Percentiles rank a stretch among this genome's conserved stretches.
Evolutionary conservation across 2,329 filamentous ascomycete genomes (phyloP).

Genomic region (Fusarium praegraminearum): DNA sequence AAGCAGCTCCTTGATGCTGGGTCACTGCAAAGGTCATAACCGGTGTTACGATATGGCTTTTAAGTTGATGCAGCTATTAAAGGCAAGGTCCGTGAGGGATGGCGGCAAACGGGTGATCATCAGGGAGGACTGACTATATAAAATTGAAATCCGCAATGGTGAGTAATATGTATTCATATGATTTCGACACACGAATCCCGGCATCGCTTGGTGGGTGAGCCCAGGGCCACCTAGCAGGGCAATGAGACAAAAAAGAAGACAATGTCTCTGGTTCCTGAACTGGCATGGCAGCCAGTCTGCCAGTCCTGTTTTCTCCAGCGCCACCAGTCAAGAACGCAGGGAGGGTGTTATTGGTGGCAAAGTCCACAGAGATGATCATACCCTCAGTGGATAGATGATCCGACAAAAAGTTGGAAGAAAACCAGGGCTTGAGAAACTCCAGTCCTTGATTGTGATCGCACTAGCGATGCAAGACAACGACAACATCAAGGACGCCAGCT

Average conservation of each 20-base stretch:
- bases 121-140: constrained; percentile 25
- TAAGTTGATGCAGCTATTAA: background rate
- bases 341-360: constrained; percentile 29
- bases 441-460: constrained; percentile 19
- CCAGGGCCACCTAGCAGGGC: constrained; percentile 26
- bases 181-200: constrained; percentile 10
- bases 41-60: background rate
- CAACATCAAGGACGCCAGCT: constrained; percentile 4
- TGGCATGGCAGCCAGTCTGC: constrained; percentile 26
- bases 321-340: constrained; percentile 27
- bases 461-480: constrained; percentile 15
- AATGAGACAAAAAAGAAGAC: constrained; percentile 24
- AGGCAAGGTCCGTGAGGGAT: background rate
- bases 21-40: background rate
- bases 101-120: background rate
- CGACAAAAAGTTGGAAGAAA: constrained; percentile 8
- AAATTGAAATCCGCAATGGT: constrained; percentile 31
- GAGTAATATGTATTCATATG: constrained; percentile 22
- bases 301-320: constrained; percentile 20
- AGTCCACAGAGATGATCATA: constrained; percentile 21
- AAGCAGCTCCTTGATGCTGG: background rate
- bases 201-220: background rate
- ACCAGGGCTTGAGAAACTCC: background rate
- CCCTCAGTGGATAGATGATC: constrained; percentile 10
- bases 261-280: constrained; percentile 19